Evolutionary conservation across 2,329 filamentous ascomycete species (phyloP).

Genomic region (Drechslerella dactyloides): DNA sequence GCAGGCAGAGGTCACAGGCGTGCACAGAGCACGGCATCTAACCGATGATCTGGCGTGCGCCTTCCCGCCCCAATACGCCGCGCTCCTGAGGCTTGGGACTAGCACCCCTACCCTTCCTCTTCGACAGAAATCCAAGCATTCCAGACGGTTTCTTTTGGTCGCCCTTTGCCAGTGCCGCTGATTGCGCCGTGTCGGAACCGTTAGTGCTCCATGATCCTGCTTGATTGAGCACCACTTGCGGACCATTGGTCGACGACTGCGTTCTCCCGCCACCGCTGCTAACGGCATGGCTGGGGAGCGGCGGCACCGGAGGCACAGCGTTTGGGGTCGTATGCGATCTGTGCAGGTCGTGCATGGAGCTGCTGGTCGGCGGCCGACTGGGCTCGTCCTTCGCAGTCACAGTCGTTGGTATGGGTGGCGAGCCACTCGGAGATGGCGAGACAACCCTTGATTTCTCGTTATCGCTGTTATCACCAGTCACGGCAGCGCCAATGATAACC

Average conservation of each 20-base stretch:
- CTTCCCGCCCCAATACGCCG: constrained; percentile 92
- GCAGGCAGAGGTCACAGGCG: constrained; percentile 18
- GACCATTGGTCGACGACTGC: constrained; percentile 66
- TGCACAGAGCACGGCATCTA: constrained; percentile 58
- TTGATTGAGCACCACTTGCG: constrained; percentile 89
- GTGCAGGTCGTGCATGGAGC: constrained; percentile 54
- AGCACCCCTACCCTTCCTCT: constrained; percentile 87
- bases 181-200: constrained; percentile 68
- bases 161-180: constrained; percentile 54
- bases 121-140: constrained; percentile 86
- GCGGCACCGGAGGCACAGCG: constrained; percentile 60
- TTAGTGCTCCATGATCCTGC: constrained; percentile 90
- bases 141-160: constrained; percentile 71
- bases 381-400: constrained; percentile 55
- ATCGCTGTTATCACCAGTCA: constrained; percentile 51
- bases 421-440: constrained; percentile 53
- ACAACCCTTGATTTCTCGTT: constrained; percentile 53
- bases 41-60: constrained; percentile 80
- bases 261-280: constrained; percentile 59
- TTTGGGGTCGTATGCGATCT: constrained; percentile 50
- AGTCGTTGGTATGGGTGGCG: constrained; percentile 53
- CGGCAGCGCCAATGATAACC: constrained; percentile 45
- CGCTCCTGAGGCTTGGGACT: constrained; percentile 94
- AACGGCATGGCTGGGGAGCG: constrained; percentile 70
- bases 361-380: constrained; percentile 55